Conservation (phyloP, 441 rosid genomes). For the Populus trichocarpa region DNA sequence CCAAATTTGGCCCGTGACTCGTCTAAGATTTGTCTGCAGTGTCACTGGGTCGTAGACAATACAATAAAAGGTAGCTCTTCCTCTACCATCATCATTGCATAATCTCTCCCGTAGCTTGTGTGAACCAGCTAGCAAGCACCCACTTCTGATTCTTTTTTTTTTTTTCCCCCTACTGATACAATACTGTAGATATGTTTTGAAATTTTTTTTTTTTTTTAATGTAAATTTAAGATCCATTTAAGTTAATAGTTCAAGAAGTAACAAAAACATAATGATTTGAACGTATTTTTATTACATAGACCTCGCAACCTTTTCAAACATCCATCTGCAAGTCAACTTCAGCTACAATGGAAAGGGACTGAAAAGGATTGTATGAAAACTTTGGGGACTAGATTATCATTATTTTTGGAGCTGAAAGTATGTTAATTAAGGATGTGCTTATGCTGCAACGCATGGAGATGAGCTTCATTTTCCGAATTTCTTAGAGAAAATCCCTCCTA, state of each 20-base stretch:
- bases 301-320: not conserved
- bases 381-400: not conserved
- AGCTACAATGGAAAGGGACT: not conserved
- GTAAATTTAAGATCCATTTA: not conserved
- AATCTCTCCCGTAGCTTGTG: not conserved
- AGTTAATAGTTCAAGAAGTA: not conserved
- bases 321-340: not conserved
- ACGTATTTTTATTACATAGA: not conserved
- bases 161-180: not conserved
- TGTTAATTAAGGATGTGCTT: not conserved
- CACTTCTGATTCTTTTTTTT: not conserved
- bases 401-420: not conserved
- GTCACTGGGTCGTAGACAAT: no score
- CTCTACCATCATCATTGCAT: not conserved
- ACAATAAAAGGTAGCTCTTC: not conserved
- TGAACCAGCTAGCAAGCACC: not conserved
- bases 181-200: not conserved
- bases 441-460: conserved; percentile 5
- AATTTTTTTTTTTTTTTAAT: not conserved
- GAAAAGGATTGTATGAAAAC: not conserved
- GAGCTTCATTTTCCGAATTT: conserved; percentile 35
- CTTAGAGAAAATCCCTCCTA: conserved; percentile 75
- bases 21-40: not conserved
- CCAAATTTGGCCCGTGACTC: not conserved
- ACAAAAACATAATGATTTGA: not conserved